phyloP scores from a whole-genome alignment of 116 monocot genomes.

The Posidonia oceanica region DNA sequence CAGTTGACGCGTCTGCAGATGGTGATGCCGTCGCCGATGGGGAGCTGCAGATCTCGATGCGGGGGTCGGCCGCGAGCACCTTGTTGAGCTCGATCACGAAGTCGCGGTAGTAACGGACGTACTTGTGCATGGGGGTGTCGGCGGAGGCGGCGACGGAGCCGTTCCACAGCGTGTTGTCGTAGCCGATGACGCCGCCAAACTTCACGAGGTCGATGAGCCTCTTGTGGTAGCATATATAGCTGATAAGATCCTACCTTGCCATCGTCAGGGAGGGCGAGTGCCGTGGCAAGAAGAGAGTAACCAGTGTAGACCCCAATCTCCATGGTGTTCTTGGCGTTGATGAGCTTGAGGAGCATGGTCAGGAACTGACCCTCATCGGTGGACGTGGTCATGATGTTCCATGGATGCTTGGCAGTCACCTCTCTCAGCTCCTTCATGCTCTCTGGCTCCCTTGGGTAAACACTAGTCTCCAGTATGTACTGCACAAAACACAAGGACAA shows the following conservation, averaged over 20 bases:
- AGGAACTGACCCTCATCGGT: conserved; percentile 93
- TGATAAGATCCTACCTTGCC: conserved; percentile 56
- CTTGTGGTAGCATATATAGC: conserved; percentile 93
- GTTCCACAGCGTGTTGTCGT: conserved; percentile 96
- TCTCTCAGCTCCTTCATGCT: conserved; percentile 82
- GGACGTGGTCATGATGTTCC: conserved; percentile 92
- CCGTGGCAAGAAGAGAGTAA: no score
- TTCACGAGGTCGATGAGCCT: conserved; percentile 67
- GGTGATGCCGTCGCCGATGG: conserved; percentile 86
- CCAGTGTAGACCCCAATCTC: no score
- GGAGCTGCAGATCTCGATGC: conserved; percentile 93
- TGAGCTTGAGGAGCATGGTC: conserved; percentile 73
- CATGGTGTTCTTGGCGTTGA: conserved; percentile 88
- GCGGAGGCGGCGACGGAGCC: conserved; percentile 72
- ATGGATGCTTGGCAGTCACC: conserved; percentile 94
- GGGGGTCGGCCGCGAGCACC: conserved; percentile 66
- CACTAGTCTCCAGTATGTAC: conserved; percentile 95
- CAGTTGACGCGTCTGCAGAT: conserved; percentile 63
- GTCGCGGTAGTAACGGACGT: conserved; percentile 80
- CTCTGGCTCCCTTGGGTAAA: conserved; percentile 85
- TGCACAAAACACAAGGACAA: conserved; percentile 1
- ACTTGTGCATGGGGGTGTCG: conserved; percentile 78
- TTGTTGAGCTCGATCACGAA: conserved; percentile 91
- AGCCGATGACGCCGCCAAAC: conserved; percentile 75
- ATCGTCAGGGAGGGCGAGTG: conserved; percentile 85